A percentile compares a stretch with the other conserved stretches of the same genome.
Conservation (phyloP, 2,329 filamentous ascomycete species). For the Podosphaera fusca region DNA sequence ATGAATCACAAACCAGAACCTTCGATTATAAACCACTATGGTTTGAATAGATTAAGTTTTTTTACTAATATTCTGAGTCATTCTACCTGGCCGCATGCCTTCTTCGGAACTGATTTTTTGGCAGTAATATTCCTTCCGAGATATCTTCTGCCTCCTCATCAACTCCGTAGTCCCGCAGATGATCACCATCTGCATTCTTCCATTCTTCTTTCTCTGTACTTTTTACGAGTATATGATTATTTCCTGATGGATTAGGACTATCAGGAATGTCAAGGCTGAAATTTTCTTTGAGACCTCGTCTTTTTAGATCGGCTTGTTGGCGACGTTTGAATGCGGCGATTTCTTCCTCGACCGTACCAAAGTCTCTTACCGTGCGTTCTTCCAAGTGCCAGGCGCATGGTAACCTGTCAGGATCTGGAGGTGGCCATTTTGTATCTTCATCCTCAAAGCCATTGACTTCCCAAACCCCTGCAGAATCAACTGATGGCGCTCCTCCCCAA, state of each 20-base stretch:
- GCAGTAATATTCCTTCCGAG: constrained; percentile 39
- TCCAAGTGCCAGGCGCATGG: background rate
- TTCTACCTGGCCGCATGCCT: constrained; percentile 12
- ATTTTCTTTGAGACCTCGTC: constrained; percentile 13
- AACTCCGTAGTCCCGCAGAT: constrained; percentile 54
- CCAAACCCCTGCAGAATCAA: constrained; percentile 26
- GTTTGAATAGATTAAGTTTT: too few relatives aligned
- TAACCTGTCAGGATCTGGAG: constrained; percentile 34
- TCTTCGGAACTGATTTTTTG: constrained; percentile 41
- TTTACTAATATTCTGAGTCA: too few relatives aligned
- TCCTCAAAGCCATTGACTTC: constrained; percentile 61
- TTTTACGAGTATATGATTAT: constrained; percentile 15
- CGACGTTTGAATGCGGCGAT: constrained; percentile 25
- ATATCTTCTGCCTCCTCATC: constrained; percentile 46
- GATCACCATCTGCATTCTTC: constrained; percentile 55
- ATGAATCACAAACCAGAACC: too few relatives aligned
- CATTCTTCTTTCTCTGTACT: constrained; percentile 32
- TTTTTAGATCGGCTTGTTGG: constrained; percentile 25
- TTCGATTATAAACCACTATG: too few relatives aligned
- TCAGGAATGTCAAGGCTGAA: constrained; percentile 8
- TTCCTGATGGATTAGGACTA: constrained; percentile 7
- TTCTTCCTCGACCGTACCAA: constrained; percentile 17
- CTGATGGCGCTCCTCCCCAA: constrained; percentile 27
- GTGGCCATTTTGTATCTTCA: constrained; percentile 35
- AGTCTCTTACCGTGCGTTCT: constrained; percentile 4